phyloP scores from a whole-genome alignment of 1,284 basidiomycete genomes.

The Laetiporus sulphureus region DNA sequence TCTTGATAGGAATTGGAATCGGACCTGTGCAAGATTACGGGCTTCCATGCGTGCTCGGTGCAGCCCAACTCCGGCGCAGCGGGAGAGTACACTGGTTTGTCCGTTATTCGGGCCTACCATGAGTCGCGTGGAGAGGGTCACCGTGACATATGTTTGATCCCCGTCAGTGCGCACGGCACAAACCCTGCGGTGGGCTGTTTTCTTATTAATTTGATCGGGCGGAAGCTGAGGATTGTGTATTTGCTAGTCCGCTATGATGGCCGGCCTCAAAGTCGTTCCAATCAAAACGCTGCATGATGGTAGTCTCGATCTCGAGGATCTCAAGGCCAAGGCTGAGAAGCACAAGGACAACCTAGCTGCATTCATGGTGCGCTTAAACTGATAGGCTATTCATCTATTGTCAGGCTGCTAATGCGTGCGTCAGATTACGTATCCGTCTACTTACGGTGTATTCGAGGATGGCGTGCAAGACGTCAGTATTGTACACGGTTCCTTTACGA shows the following conservation, averaged over 20 bases:
- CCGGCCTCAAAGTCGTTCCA: slow-evolving; percentile 92
- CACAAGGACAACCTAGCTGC: slow-evolving; percentile 91
- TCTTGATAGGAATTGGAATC: slow-evolving; percentile 71
- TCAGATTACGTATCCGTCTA: slow-evolving; percentile 90
- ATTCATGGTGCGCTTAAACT: slow-evolving; percentile 72
- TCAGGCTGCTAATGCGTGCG: slow-evolving; percentile 1
- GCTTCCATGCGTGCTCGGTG: slow-evolving; percentile 90
- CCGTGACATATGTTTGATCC: slow-evolving; percentile 91
- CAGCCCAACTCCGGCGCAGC: slow-evolving; percentile 98
- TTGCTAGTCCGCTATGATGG: slow-evolving; percentile 87
- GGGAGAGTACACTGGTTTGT: slow-evolving; percentile 93
- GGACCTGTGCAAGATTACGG: slow-evolving; percentile 92
- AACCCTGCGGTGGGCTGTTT: slow-evolving; percentile 78
- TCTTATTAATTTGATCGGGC: too few species aligned
- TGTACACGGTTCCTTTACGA: slow-evolving; percentile 1
- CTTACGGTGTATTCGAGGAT: slow-evolving; percentile 95
- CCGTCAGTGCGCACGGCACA: slow-evolving; percentile 93
- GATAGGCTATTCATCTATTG: background rate
- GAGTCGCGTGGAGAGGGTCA: slow-evolving; percentile 82
- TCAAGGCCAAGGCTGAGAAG: slow-evolving; percentile 83
- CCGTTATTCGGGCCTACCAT: slow-evolving; percentile 92
- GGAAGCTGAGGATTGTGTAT: background rate
- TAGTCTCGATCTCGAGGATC: slow-evolving; percentile 84
- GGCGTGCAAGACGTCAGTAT: slow-evolving; percentile 71
- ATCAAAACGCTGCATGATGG: slow-evolving; percentile 88